These are phyloP conservation scores for Fusarium paranaense DNA, from an alignment of 2,329 filamentous ascomycete species.

Conservation along the genomic window DNA sequence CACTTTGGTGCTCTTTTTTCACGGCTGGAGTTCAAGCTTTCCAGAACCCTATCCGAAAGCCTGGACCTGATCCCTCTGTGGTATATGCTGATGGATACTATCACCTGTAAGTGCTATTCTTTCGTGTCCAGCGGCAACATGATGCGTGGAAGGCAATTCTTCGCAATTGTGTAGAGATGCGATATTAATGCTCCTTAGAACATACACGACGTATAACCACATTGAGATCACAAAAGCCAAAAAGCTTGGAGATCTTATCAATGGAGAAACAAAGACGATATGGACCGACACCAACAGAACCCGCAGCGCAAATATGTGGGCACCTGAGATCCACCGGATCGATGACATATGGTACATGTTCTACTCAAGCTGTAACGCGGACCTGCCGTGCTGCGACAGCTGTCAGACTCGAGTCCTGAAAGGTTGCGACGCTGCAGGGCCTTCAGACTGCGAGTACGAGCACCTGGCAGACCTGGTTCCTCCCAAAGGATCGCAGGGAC, in stretches of 20 bases:
- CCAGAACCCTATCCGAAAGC: conserved; percentile 13
- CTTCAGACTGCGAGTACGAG: conserved; percentile 16
- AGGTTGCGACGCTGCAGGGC: conserved; percentile 4
- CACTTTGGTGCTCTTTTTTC: not conserved
- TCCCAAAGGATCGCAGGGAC: conserved; percentile 3
- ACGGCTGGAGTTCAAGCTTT: not conserved
- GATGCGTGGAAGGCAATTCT: not conserved
- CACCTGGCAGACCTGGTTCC: conserved; percentile 18
- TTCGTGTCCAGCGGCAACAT: no score
- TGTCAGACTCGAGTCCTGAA: conserved; percentile 16
- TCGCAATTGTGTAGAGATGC: not conserved
- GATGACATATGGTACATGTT: conserved; percentile 27
- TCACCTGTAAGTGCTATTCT: not conserved
- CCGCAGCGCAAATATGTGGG: conserved; percentile 25
- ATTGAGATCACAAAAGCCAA: conserved; percentile 6
- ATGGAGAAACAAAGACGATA: conserved; percentile 19
- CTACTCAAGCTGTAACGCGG: conserved; percentile 20
- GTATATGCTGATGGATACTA: conserved; percentile 15
- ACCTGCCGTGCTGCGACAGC: conserved; percentile 15
- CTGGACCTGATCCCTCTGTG: conserved; percentile 7
- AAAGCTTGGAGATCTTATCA: conserved; percentile 1
- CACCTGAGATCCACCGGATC: conserved; percentile 19
- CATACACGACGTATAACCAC: conserved; percentile 10
- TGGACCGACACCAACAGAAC: conserved; percentile 28
- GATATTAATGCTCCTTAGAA: not conserved